Percentiles rank a stretch among this genome's conserved stretches.
Evolutionary conservation across 169 alveolate species (phyloP).

Genomic region (Plasmodium coatneyi): DNA sequence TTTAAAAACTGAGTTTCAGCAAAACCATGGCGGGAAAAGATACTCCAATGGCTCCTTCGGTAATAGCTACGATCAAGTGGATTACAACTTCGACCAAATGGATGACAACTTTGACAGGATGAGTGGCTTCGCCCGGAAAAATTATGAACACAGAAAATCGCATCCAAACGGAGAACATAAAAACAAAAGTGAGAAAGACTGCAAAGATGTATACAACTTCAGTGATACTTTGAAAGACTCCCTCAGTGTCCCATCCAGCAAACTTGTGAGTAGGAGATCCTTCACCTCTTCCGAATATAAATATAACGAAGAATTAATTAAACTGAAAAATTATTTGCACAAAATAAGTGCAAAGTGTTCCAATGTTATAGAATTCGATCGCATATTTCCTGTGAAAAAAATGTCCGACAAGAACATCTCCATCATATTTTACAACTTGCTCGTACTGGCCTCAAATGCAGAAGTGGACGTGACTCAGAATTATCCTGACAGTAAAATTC

Average conservation of each 20-base stretch:
- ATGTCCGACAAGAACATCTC: constrained; percentile 41
- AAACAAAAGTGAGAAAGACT: constrained; percentile 5
- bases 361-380: constrained; percentile 33
- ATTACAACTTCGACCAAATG: constrained; percentile 38
- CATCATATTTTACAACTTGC: constrained; percentile 51
- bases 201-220: constrained; percentile 1
- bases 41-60: constrained; percentile 3
- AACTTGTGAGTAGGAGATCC: constrained; percentile 47
- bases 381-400: constrained; percentile 33
- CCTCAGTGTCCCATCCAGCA: constrained; percentile 72
- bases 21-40: not conserved
- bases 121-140: constrained; percentile 5
- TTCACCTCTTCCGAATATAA: constrained; percentile 38
- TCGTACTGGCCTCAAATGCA: constrained; percentile 68
- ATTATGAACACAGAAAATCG: constrained; percentile 10
- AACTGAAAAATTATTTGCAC: constrained; percentile 47
- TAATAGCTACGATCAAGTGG: constrained; percentile 6
- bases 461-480: constrained; percentile 56
- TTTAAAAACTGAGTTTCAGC: constrained; percentile 8
- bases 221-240: constrained; percentile 61
- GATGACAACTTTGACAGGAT: constrained; percentile 47
- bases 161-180: not conserved
- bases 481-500: constrained; percentile 38
- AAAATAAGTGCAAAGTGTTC: constrained; percentile 19
- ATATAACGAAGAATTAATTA: constrained; percentile 57